Conservation (phyloP, 306 rosid genomes). For the Quillaja saponaria region DNA sequence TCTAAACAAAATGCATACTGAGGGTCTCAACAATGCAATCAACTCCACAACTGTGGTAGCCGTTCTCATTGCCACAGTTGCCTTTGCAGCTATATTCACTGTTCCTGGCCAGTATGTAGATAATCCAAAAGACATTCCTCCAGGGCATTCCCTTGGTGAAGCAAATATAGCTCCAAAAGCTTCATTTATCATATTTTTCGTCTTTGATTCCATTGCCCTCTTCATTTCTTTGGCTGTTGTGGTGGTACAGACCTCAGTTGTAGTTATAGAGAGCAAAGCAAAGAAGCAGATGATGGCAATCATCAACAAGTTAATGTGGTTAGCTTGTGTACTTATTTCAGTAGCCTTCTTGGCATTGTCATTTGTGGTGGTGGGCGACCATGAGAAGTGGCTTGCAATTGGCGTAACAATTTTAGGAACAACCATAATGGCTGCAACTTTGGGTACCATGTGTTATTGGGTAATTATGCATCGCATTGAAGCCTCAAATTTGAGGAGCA, state of each 20-base stretch:
- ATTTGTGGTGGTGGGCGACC: conserved; percentile 81
- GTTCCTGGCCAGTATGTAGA: conserved; percentile 92
- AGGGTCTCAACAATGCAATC: conserved; percentile 95
- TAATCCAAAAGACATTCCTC: conserved; percentile 47
- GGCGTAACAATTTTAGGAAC: conserved; percentile 84
- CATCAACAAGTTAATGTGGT: conserved; percentile 97
- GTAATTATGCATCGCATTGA: conserved; percentile 83
- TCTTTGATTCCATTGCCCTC: conserved; percentile 83
- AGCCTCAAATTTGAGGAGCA: conserved; percentile 63
- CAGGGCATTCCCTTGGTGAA: conserved; percentile 72
- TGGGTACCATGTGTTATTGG: conserved; percentile 94
- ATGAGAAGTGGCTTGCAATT: conserved; percentile 75
- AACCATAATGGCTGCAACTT: conserved; percentile 81
- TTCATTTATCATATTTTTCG: conserved; percentile 68
- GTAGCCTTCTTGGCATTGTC: conserved; percentile 88
- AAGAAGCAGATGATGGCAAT: conserved; percentile 99
- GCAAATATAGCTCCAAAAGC: conserved; percentile 74
- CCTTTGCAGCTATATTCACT: conserved; percentile 90
- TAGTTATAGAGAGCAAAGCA: conserved; percentile 91
- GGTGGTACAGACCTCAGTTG: conserved; percentile 94
- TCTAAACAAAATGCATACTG: conserved; percentile 82
- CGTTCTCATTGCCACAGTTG: conserved; percentile 93
- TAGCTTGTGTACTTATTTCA: conserved; percentile 81
- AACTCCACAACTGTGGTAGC: conserved; percentile 96
- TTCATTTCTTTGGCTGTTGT: conserved; percentile 95